Evolutionary conservation across 2,329 filamentous ascomycete species (phyloP).

Genomic region (Alternaria postmessia): DNA sequence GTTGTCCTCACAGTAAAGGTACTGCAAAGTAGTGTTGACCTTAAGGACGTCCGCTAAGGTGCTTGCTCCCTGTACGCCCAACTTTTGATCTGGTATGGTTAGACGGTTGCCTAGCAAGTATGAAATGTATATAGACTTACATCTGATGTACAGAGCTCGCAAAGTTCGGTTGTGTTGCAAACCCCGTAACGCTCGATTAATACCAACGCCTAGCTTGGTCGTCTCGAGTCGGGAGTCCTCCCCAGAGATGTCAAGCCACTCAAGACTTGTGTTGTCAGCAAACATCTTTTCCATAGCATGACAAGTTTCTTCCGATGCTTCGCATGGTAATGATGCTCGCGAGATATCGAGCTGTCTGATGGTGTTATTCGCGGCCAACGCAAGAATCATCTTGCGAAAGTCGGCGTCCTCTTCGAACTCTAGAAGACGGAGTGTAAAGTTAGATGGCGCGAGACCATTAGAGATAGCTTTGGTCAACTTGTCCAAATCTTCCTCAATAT

Average conservation of each 20-base stretch:
- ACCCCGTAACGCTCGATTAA: slow-evolving; percentile 71
- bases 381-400: slow-evolving; percentile 69
- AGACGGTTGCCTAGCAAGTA: slow-evolving; percentile 8
- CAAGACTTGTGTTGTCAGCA: slow-evolving; percentile 70
- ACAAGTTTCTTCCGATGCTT: slow-evolving; percentile 73
- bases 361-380: slow-evolving; percentile 68
- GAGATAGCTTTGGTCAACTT: slow-evolving; percentile 62
- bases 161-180: slow-evolving; percentile 70
- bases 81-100: slow-evolving; percentile 63
- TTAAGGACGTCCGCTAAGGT: slow-evolving; percentile 74
- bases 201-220: slow-evolving; percentile 71
- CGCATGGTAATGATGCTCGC: slow-evolving; percentile 72
- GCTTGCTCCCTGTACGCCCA: slow-evolving; percentile 73
- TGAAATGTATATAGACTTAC: slow-evolving; percentile 26
- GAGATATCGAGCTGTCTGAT: slow-evolving; percentile 73
- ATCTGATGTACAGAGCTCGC: slow-evolving; percentile 69
- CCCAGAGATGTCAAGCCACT: slow-evolving; percentile 74
- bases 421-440: slow-evolving; percentile 71
- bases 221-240: slow-evolving; percentile 76
- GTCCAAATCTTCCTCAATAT: slow-evolving; percentile 62
- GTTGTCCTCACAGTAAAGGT: slow-evolving; percentile 76
- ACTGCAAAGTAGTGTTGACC: slow-evolving; percentile 67
- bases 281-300: slow-evolving; percentile 70
- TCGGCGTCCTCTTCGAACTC: slow-evolving; percentile 72
- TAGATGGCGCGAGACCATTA: slow-evolving; percentile 64